Percentiles rank a stretch among this genome's conserved stretches.
Evolutionary conservation across 2,329 filamentous ascomycete species (phyloP).

Genomic region (Pseudogymnoascus sp.): DNA sequence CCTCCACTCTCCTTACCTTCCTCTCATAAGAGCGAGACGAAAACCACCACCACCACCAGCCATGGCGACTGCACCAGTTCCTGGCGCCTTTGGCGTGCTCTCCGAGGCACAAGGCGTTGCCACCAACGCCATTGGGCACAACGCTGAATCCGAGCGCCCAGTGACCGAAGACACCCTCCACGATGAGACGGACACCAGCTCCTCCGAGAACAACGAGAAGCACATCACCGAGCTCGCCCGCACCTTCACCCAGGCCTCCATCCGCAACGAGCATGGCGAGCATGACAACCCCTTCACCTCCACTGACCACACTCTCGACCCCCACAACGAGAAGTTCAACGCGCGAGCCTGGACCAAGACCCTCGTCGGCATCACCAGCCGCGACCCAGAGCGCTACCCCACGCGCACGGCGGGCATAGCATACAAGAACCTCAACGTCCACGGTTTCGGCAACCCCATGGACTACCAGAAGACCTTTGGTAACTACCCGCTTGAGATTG

Average conservation of each 20-base stretch:
- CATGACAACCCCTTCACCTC: slow-evolving; percentile 44
- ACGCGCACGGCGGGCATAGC: slow-evolving; percentile 55
- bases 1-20: slow-evolving; percentile 4
- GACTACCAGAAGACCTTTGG: slow-evolving; percentile 63
- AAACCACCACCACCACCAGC: not conserved
- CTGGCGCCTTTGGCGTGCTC: slow-evolving; percentile 1
- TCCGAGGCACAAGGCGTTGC: not conserved
- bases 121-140: not conserved
- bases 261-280: slow-evolving; percentile 19
- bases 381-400: slow-evolving; percentile 43
- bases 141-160: not conserved
- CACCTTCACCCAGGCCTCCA: slow-evolving; percentile 21
- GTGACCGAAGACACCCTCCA: not conserved
- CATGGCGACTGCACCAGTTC: slow-evolving; percentile 1
- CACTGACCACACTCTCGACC: slow-evolving; percentile 45
- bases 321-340: slow-evolving; percentile 45
- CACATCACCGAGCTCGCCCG: slow-evolving; percentile 21
- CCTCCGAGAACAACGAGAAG: slow-evolving; percentile 9
- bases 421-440: slow-evolving; percentile 61
- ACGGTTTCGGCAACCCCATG: slow-evolving; percentile 59
- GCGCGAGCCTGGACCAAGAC: slow-evolving; percentile 53
- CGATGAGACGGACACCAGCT: not conserved
- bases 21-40: slow-evolving; percentile 1
- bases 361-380: slow-evolving; percentile 40
- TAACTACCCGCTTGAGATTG: slow-evolving; percentile 50